phyloP scores from a whole-genome alignment of 2,329 filamentous ascomycete genomes.

The Myriosclerotinia duriaeana region DNA sequence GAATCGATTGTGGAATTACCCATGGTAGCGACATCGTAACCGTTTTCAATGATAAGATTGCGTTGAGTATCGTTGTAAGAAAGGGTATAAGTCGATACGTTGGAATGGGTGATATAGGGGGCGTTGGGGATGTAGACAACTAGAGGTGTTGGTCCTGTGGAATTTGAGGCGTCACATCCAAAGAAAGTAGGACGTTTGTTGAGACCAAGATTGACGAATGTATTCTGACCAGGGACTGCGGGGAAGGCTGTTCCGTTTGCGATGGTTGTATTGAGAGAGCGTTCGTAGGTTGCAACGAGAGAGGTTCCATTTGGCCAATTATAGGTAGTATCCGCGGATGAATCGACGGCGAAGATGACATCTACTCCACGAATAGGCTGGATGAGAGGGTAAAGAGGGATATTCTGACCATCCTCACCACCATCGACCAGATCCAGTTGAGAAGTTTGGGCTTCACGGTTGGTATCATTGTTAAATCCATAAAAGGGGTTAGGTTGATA shows the following conservation, averaged over 20 bases:
- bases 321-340: slow-evolving; percentile 67
- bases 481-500: slow-evolving; percentile 77
- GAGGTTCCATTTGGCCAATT: slow-evolving; percentile 78
- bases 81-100: slow-evolving; percentile 74
- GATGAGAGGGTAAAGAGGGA: slow-evolving; percentile 75
- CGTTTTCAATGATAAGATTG: slow-evolving; percentile 81
- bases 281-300: slow-evolving; percentile 71
- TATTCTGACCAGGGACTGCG: slow-evolving; percentile 68
- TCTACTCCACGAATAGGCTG: slow-evolving; percentile 71
- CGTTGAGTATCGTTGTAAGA: slow-evolving; percentile 65
- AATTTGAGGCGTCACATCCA: slow-evolving; percentile 68
- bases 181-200: slow-evolving; percentile 78
- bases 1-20: slow-evolving; percentile 74
- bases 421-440: slow-evolving; percentile 74
- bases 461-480: slow-evolving; percentile 58
- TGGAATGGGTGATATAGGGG: slow-evolving; percentile 74
- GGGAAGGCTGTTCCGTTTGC: slow-evolving; percentile 72
- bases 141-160: slow-evolving; percentile 59
- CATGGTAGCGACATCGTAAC: slow-evolving; percentile 78
- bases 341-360: slow-evolving; percentile 78
- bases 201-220: slow-evolving; percentile 73
- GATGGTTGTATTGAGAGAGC: slow-evolving; percentile 56
- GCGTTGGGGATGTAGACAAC: slow-evolving; percentile 87
- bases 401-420: slow-evolving; percentile 74
- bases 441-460: slow-evolving; percentile 53